A percentile compares a stretch with the other conserved stretches of the same genome.
Conservation (phyloP, 441 rosid genomes). For the Euphorbia corollata region DNA sequence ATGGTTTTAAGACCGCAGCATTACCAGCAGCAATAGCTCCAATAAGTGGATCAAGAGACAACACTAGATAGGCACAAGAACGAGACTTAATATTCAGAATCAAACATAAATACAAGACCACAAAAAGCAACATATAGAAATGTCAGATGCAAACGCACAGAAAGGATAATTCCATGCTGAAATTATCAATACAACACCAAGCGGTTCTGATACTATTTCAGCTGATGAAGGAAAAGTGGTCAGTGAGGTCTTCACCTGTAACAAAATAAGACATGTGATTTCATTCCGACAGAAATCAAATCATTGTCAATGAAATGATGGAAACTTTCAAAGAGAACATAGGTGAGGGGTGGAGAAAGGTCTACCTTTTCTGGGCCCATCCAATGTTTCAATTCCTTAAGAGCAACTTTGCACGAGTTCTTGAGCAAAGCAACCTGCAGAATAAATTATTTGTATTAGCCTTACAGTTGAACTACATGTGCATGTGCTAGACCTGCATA, state of each 20-base stretch:
- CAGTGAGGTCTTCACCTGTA: slow-evolving; percentile 56
- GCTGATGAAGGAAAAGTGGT: slow-evolving; percentile 67
- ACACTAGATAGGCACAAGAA: slow-evolving; percentile 29
- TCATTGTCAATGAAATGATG: too few relatives aligned
- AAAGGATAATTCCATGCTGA: slow-evolving; percentile 79
- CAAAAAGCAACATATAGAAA: not conserved
- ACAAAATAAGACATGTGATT: slow-evolving; percentile 10
- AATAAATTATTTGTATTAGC: slow-evolving; percentile 17
- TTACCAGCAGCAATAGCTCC: slow-evolving; percentile 84
- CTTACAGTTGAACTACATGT: not conserved
- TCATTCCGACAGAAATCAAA: not conserved
- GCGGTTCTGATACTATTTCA: slow-evolving; percentile 61
- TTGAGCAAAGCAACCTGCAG: slow-evolving; percentile 48
- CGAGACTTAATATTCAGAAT: slow-evolving; percentile 2
- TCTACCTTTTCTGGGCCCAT: slow-evolving; percentile 55
- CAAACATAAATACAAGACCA: not conserved
- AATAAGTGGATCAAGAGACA: slow-evolving; percentile 65
- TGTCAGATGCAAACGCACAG: slow-evolving; percentile 27
- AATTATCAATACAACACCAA: slow-evolving; percentile 64
- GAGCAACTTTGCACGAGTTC: slow-evolving; percentile 38
- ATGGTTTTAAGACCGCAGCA: slow-evolving; percentile 63
- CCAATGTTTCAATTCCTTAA: slow-evolving; percentile 58
- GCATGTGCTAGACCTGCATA: not conserved
- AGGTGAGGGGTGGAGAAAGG: not conserved
- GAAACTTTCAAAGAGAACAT: too few relatives aligned